Evolutionary conservation across 345 rosid species (phyloP), one percentile per base, ranked within the genome.

Genomic region (Citrus trifoliata): DNA sequence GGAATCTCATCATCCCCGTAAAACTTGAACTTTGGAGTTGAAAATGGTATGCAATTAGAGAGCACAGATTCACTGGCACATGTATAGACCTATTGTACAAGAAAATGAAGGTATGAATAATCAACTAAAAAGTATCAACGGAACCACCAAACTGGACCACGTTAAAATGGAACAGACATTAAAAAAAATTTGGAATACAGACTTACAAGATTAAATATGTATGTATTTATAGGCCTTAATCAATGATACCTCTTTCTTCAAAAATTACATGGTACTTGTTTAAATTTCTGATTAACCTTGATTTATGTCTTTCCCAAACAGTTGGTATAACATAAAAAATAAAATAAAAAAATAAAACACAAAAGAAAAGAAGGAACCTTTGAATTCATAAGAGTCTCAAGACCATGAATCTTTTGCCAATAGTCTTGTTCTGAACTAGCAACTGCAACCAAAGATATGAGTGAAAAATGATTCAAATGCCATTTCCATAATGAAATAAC

Each of bases 381-480:
- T 32, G 98, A 93, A 78, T 87, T 74, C 98, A 96, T 88, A 32
- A 89, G 64, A 2, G 81, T 86, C 86, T 96, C 99, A 40, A 96
- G 93, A 66, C 89, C 83, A 27, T 59, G 68, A 86, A 96, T 90
- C 58, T 76, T 72, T 79, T 73, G n/a, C 97, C 97, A 88, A 76
- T 87, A 96, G 48, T 56, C 58, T 51, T 38, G 30, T 62, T 80
- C 86, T 58, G 87, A 80, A 9, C 79, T 78, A 16, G 80, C 78
- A 82, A 89, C 99, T 91, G 71, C 19, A 55, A 73, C 51, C 37
- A 76, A 79, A 55, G 53, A 79, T n/a, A 3, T 24, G 30, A 19
- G 35, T n/a, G 38, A 33, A 40, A 37, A 28, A 24, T 71, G 22
- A 64, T 16, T 38, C 19, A 67, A 19, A 32, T 35, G 65, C 71